Base-by-base conservation (phyloP, 2,329 filamentous ascomycete species). In the Pestalotiopsis fici region DNA sequence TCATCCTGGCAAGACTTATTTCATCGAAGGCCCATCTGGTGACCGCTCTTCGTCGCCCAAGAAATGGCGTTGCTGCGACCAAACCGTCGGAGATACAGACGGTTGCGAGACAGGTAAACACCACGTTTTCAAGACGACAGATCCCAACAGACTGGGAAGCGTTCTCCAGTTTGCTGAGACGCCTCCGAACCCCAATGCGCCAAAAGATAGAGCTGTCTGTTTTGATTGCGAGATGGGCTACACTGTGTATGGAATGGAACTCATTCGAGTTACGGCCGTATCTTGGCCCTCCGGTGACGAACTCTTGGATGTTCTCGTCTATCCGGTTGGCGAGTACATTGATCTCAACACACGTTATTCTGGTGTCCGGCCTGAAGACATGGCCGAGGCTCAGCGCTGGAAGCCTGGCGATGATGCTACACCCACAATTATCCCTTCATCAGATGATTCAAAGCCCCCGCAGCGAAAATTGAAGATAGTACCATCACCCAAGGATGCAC, bases 211-310 rank as follows among this genome's bases (percentile, higher is more conserved):
- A 43, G 93, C 92, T 2, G 89, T 98, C 12, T 92, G 90, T 70
- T 95, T 99, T 74, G 96, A 99, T 78, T 98, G 96, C 74, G 96
- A 99, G 77, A 99, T 99, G 96, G 93, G 93, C 4, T 98, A 97
- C 76, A 99, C 97, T 0, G 93, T 93, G 0, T 80, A 91, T 62
- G 96, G 97, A 0, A 83, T 98, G 71, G 96, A 99, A 78, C 86
- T 99, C 21, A 91, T 98, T 66, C 93, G 96, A 9, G 80, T 99
- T 3, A 98, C 96, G 0, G 95, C 93, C 4, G 91, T 95, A 3
- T 89, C 91, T 11, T 99, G 96, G 95, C 95, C 95, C 0, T 83
- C 86, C 9, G 92, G 93, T 23, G 87, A 90, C 64, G 86, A 87
- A 64, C 79, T 99, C 0, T 82, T 98, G 4, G 96, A 99, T 75